Base-by-base conservation (phyloP, 73 alveolate species). In the Paramecium tetraurelia region DNA sequence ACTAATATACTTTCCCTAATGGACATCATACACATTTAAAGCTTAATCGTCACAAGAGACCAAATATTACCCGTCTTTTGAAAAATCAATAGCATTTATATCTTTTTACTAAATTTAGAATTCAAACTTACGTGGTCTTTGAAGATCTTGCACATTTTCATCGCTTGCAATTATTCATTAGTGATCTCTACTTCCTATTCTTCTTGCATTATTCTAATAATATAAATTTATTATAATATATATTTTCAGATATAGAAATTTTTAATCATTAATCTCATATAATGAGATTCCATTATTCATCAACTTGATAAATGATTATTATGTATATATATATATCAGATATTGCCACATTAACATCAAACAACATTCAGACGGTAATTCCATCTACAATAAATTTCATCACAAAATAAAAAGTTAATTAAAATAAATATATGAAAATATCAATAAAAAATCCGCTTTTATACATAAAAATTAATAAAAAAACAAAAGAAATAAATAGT, bases 291-390 rank as follows among this genome's bases (percentile, higher is more conserved):
- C 85, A 68, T 31, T 0, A 33, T 31, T 31, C 48, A 29, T 31
- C 48, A 29, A 68, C 41, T 29, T 31, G 85, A 68, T 31, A 3
- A 68, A 21, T 68, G 4, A 14, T 31, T 20, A 20, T 31, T 20
- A 33, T 14, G 8, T 68, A 68, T 68, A 68, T 68, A 53, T 53
- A 40, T 40, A 48, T 48, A 48, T 53, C 85, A 68, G 85, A 68
- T 68, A 68, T 14, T 31, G 53, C 53, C 85, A 68, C 48, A 16
- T 68, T 68, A 35, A 24, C 85, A 68, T 31, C 85, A 68, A 31
- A 33, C 24, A 29, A 33, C 69, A 53, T n/a, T 68, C 85, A 68
- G 85, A 68, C 85, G 85, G 85, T 68, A 68, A 68, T 68, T 68
- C 85, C 85, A 68, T 31, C 85, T 68, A 14, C 10, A 33, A 20